These are phyloP conservation scores for Lyophyllum semitale DNA, from an alignment of 768 basidiomycete genomes.

Conservation along the genomic window DNA sequence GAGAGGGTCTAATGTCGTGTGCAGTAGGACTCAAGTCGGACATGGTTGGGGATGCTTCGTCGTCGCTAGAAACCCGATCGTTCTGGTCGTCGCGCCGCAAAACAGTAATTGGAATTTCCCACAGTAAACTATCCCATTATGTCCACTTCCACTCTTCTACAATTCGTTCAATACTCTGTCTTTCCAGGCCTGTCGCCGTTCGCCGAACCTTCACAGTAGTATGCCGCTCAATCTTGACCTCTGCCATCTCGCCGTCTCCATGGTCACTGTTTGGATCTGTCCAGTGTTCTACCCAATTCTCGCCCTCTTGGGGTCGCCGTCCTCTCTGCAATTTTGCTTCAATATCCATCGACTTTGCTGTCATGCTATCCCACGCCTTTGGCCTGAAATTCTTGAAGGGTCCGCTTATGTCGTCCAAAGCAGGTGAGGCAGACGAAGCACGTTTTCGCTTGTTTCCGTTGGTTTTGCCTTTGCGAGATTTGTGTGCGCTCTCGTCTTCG, in stretches of 20 bases:
- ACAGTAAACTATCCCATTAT: conserved; percentile 11
- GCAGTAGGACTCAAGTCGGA: conserved; percentile 30
- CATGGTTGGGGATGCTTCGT: conserved; percentile 22
- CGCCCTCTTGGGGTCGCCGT: conserved; percentile 36
- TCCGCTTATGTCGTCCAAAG: conserved; percentile 14
- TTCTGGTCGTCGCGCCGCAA: too few species aligned
- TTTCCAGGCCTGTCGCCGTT: conserved; percentile 58
- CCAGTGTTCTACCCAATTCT: conserved; percentile 51
- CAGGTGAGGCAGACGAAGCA: conserved; percentile 24
- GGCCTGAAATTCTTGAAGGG: conserved; percentile 71
- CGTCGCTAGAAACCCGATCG: neutral
- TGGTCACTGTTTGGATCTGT: conserved; percentile 28
- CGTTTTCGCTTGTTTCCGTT: conserved; percentile 46
- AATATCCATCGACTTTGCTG: conserved; percentile 42
- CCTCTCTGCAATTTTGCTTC: conserved; percentile 40
- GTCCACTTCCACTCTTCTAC: conserved; percentile 71
- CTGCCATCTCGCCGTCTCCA: conserved; percentile 35
- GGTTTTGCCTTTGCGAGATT: conserved; percentile 18
- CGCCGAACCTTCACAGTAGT: conserved; percentile 60
- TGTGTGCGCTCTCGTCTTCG: conserved; percentile 58
- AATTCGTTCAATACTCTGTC: conserved; percentile 70
- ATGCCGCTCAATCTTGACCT: conserved; percentile 45
- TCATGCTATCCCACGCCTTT: conserved; percentile 61
- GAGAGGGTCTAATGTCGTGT: conserved; percentile 24
- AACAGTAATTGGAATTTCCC: conserved; percentile 13